Base-by-base conservation (phyloP, 148 eudicot species). In the Persicaria tinctoria region DNA sequence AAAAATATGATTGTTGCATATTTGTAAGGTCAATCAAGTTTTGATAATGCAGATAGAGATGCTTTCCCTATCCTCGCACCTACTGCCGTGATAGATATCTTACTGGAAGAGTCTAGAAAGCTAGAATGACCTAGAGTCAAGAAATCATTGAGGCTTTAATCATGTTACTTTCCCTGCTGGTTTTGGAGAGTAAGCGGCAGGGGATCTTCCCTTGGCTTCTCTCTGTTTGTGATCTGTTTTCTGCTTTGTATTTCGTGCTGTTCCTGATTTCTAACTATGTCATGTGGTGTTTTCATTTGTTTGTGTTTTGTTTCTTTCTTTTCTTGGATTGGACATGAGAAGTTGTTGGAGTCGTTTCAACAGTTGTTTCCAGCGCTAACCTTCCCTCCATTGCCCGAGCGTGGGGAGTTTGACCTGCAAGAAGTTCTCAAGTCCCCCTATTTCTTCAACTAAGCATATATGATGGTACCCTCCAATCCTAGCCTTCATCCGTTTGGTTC, bases 321-420 rank as follows among this genome's bases (percentile, higher is more conserved):
- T 11, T 11, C 60, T 27, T 51, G 49, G 41, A 13, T 12, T 8
- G 46, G 18, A 10, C 13, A 51, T 79, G 77, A 51, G 76, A 93
- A 95, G 98, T 86, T 95, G 78, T 55, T 95, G 87, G 91, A 95
- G 87, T 83, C 91, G 75, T 95, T 95, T 80, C 80, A 92, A 78
- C 78, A 77, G 75, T 86, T 96, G n/a, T 95, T 92, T 73, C 98
- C 98, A 12, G 44, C 81, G 9, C 70, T 92, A 74, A 20, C 83
- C 8, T 95, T 95, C 75, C 97, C 98, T 27, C 88, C 93, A 27
- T 79, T 95, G 83, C 98, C 96, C 0, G 92, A 89, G 18, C 84
- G 97, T 69, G 98, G 97, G 75, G 97, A 92, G 81, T 92, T 95
- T 46, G 84, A 95, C 70, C 80, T 92, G 53, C 84, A 74, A 63